phyloP scores from a whole-genome alignment of 768 basidiomycete species.

The Suillus spraguei region DNA sequence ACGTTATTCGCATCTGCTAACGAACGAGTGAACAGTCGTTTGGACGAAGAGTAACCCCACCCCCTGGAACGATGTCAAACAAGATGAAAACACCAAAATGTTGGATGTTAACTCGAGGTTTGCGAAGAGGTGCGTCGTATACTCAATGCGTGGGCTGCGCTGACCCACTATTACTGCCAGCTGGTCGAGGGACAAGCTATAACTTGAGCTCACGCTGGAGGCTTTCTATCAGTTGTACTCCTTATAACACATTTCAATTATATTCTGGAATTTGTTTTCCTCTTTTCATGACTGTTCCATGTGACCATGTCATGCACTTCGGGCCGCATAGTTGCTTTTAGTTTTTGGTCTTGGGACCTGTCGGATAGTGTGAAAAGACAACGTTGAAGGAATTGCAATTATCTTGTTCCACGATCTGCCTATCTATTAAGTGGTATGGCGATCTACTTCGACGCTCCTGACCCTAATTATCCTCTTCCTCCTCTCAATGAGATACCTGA shows the following conservation, averaged over 20 bases:
- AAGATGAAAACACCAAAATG: constrained; percentile 74
- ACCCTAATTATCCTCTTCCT: constrained; percentile 43
- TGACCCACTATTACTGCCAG: constrained; percentile 38
- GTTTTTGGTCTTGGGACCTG: not conserved
- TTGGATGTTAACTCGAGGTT: constrained; percentile 73
- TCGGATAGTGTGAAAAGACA: not conserved
- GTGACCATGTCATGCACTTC: not conserved
- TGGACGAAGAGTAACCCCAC: constrained; percentile 78
- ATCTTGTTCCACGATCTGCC: not conserved
- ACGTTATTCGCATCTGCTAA: constrained; percentile 13
- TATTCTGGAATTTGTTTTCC: constrained; percentile 11
- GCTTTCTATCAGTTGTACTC: constrained; percentile 8
- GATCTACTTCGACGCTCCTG: constrained; percentile 41
- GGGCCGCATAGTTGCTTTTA: constrained; percentile 2
- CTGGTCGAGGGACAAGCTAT: constrained; percentile 78
- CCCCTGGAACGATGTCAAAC: constrained; percentile 86
- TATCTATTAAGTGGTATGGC: constrained; percentile 35
- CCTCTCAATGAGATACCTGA: constrained; percentile 44
- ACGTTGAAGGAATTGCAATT: not conserved
- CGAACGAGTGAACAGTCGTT: constrained; percentile 40
- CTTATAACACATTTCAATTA: constrained; percentile 24
- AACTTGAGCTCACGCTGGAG: constrained; percentile 18
- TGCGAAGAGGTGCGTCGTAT: constrained; percentile 52
- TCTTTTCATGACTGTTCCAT: not conserved
- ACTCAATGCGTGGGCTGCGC: not conserved